Conservation (phyloP, 148 eudicot species). For the Fagopyrum tataricum region DNA sequence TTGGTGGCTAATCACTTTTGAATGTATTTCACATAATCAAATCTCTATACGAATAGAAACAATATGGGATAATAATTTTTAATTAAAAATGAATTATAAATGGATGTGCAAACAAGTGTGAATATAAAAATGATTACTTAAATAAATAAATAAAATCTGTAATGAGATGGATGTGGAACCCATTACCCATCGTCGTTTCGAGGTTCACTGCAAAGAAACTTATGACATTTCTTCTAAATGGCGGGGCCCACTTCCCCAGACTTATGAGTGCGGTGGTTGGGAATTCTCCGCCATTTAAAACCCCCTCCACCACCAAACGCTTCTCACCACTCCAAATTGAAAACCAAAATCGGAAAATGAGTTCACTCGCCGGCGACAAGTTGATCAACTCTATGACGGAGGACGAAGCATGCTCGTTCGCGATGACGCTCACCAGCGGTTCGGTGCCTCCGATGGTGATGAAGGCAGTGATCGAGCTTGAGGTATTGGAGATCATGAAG, state of each 20-base stretch:
- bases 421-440: constrained; percentile 74
- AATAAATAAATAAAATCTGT: no score
- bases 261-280: not conserved
- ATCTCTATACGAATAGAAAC: no score
- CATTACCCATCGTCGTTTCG: not conserved
- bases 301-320: not conserved
- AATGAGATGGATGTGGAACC: not conserved
- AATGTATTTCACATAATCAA: no score
- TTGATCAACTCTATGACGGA: constrained; percentile 18
- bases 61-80: no score
- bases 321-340: not conserved
- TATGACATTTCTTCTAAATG: not conserved
- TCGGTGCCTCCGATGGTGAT: constrained; percentile 89
- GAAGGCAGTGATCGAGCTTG: constrained; percentile 76
- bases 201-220: not conserved
- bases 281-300: not conserved
- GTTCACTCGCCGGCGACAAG: constrained; percentile 18
- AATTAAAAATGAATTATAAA: no score
- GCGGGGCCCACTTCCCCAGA: not conserved
- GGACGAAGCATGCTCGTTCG: constrained; percentile 57
- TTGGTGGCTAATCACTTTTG: no score
- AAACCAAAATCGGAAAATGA: constrained; percentile 22
- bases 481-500: constrained; percentile 68
- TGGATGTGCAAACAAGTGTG: no score
- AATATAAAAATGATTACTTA: no score